phyloP scores from a whole-genome alignment of 129 eudicot species.

The Helichrysum umbraculigerum region DNA sequence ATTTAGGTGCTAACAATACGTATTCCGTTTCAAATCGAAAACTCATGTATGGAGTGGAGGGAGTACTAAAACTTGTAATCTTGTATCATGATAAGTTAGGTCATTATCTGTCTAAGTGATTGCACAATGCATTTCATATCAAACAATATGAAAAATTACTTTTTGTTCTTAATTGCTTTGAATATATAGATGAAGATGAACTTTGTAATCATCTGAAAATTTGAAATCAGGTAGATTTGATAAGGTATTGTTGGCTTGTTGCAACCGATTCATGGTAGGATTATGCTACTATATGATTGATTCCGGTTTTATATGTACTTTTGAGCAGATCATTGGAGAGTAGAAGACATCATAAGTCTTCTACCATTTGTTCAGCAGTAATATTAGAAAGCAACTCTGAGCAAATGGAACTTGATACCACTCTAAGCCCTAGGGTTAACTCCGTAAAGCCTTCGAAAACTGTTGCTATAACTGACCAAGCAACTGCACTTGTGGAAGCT shows the following conservation, averaged over 20 bases:
- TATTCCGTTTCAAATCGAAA: neutral
- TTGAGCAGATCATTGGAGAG: slow-evolving; percentile 44
- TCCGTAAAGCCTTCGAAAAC: slow-evolving; percentile 94
- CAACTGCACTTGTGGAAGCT: slow-evolving; percentile 94
- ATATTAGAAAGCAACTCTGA: slow-evolving; percentile 41
- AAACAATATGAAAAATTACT: neutral
- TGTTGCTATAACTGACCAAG: slow-evolving; percentile 86
- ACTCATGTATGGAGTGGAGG: too few species aligned
- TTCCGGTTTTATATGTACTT: slow-evolving; percentile 8
- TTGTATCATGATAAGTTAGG: neutral
- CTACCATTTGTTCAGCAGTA: slow-evolving; percentile 45
- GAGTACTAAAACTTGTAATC: too few species aligned
- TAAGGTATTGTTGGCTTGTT: neutral
- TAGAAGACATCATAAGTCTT: slow-evolving; percentile 31
- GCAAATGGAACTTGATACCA: slow-evolving; percentile 66
- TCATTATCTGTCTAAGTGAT: neutral
- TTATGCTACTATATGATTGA: slow-evolving; percentile 17
- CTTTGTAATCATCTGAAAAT: neutral
- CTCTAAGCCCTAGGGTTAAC: slow-evolving; percentile 88
- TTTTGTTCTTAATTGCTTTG: too few species aligned
- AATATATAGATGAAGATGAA: neutral
- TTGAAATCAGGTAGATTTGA: neutral
- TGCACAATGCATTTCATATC: neutral
- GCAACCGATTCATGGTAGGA: neutral
- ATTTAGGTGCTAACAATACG: slow-evolving; percentile 5